phyloP scores from a whole-genome alignment of 1,284 basidiomycete species.

The Austroboletus niveus region DNA sequence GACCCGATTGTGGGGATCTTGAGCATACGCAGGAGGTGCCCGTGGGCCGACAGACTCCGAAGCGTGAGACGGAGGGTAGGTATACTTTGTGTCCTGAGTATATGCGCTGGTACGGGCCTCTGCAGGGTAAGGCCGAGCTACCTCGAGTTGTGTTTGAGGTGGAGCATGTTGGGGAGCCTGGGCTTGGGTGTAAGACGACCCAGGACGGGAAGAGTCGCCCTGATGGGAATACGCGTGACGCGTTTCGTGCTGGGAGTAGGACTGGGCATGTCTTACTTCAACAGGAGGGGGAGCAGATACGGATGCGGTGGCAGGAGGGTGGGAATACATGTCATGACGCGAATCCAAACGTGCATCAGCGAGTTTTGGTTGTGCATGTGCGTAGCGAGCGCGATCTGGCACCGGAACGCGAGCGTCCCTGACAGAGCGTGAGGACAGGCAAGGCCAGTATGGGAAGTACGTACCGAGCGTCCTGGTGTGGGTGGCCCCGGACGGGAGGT shows the following conservation, averaged over 20 bases:
- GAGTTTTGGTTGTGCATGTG: constrained; percentile 20
- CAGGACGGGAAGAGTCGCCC: constrained; percentile 21
- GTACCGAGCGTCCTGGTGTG: constrained; percentile 27
- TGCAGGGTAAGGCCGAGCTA: constrained; percentile 17
- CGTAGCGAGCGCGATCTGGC: constrained; percentile 25
- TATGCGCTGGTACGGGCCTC: constrained; percentile 26
- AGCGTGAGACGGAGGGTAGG: constrained; percentile 22
- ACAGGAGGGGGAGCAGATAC: constrained; percentile 15
- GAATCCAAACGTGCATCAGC: constrained; percentile 27
- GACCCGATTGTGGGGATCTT: constrained; percentile 16
- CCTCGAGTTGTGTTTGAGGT: constrained; percentile 18
- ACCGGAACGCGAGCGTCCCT: constrained; percentile 25
- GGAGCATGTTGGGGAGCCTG: constrained; percentile 16
- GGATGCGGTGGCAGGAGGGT: constrained; percentile 14
- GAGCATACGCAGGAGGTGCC: constrained; percentile 10
- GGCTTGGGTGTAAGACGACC: constrained; percentile 21
- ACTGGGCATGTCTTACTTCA: constrained; percentile 23
- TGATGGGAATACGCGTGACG: constrained; percentile 23
- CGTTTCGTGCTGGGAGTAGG: constrained; percentile 25
- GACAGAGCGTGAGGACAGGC: constrained; percentile 1
- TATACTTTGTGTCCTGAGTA: constrained; percentile 24
- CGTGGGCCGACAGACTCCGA: constrained; percentile 17
- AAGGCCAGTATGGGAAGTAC: constrained; percentile 5
- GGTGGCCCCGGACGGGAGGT: constrained; percentile 19
- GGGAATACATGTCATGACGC: constrained; percentile 26